These are phyloP conservation scores for Elsinoe australis DNA, from an alignment of 2,329 filamentous ascomycete species.

Conservation along the genomic window DNA sequence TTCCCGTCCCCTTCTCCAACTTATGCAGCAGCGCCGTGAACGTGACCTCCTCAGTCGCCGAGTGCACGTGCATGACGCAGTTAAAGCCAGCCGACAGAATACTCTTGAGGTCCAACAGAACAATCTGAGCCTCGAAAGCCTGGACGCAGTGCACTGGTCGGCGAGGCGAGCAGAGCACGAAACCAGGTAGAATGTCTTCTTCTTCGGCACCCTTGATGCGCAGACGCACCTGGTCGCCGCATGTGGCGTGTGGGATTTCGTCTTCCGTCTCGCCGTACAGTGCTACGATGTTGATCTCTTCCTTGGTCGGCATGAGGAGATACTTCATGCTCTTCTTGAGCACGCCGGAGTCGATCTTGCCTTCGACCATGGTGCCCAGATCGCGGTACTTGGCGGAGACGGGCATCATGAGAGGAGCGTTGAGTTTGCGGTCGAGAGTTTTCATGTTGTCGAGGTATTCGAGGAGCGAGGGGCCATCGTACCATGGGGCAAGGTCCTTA, in stretches of 20 bases:
- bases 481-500: slow-evolving; percentile 71
- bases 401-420: slow-evolving; percentile 99
- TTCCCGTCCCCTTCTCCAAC: slow-evolving; percentile 84
- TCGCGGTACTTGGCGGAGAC: slow-evolving; percentile 94
- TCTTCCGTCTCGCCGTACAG: slow-evolving; percentile 96
- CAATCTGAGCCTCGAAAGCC: slow-evolving; percentile 91
- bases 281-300: slow-evolving; percentile 70
- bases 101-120: slow-evolving; percentile 86
- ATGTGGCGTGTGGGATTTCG: slow-evolving; percentile 71
- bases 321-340: slow-evolving; percentile 81
- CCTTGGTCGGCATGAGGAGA: slow-evolving; percentile 92
- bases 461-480: slow-evolving; percentile 79
- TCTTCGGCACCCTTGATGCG: slow-evolving; percentile 93
- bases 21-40: slow-evolving; percentile 84
- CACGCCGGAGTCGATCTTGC: slow-evolving; percentile 91
- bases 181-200: slow-evolving; percentile 91
- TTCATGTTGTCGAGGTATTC: slow-evolving; percentile 95
- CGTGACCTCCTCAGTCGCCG: slow-evolving; percentile 94
- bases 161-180: slow-evolving; percentile 92
- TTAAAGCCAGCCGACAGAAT: slow-evolving; percentile 95
- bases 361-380: slow-evolving; percentile 95
- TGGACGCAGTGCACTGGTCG: slow-evolving; percentile 84
- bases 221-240: slow-evolving; percentile 89
- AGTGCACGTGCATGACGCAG: slow-evolving; percentile 94
- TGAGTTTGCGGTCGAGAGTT: slow-evolving; percentile 87